Evolutionary conservation across 1,284 basidiomycete species (phyloP), one percentile per base, ranked within the genome.

Genomic region (Apiotrichum domesticum): DNA sequence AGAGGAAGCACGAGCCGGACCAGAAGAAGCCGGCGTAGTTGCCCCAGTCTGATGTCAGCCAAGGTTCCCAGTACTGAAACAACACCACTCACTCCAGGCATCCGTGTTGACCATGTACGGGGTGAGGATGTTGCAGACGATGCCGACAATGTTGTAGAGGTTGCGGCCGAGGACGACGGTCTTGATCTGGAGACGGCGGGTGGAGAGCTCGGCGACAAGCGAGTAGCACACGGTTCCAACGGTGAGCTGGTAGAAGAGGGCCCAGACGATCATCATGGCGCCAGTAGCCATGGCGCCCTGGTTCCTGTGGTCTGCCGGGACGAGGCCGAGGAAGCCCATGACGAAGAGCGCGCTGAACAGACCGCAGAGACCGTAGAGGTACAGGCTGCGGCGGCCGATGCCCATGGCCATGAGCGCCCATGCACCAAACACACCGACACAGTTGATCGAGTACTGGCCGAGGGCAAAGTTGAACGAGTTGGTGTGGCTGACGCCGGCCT

Each of bases 111-210:
- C 68, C 76, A 79, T 77, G 63, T 78, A 77, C 4, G 79, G 79
- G 8, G 72, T 74, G 15, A 79, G 63, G 35, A 77, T 66, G 44
- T 65, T 67, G 63, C 65, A 65, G 59, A 73, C 61, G 60, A 77
- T 78, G 62, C 79, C 79, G 63, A 77, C 74, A 47, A 72, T 58
- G 57, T 71, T 70, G 66, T 76, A 77, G 1, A 66, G 59, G 52
- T 67, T 69, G 49, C 82, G 76, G 35, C 79, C 77, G 32, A 83
- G 72, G 0, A 78, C 81, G 59, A 82, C 75, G 2, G 80, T 80
- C 72, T 82, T 82, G 63, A 79, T 76, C 46, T 77, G 70, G 5
- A 80, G 72, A 32, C 79, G 73, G 15, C 78, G 76, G n/a, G 79
- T 77, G 0, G 76, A 70, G 44, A 80, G 67, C 55, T 81, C 80